These are phyloP conservation scores for Xylaria sp. DNA, from an alignment of 495 filamentous ascomycete genomes.

Conservation along the genomic window DNA sequence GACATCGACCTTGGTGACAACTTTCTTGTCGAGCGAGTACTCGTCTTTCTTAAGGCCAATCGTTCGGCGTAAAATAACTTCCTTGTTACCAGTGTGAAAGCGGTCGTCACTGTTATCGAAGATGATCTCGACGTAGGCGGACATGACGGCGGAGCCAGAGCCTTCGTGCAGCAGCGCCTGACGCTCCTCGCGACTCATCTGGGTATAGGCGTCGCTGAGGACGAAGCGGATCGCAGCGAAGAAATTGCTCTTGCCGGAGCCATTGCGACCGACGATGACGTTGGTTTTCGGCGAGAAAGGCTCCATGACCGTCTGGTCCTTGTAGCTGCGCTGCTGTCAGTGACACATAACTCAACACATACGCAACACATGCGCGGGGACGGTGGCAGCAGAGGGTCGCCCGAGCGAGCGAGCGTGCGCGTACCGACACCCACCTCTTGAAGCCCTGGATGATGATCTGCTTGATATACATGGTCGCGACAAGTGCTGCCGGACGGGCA, in stretches of 20 bases:
- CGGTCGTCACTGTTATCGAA: slow-evolving; percentile 98
- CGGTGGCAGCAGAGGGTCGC: slow-evolving; percentile 13
- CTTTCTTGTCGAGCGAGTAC: slow-evolving; percentile 95
- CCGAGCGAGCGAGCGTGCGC: slow-evolving; percentile 8
- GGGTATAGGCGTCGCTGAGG: slow-evolving; percentile 95
- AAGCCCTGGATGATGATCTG: slow-evolving; percentile 99
- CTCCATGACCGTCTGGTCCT: slow-evolving; percentile 98
- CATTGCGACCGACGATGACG: slow-evolving; percentile 98
- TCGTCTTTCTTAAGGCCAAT: slow-evolving; percentile 99
- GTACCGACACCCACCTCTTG: slow-evolving; percentile 74
- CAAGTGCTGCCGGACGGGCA: slow-evolving; percentile 44
- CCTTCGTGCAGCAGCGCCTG: slow-evolving; percentile 96
- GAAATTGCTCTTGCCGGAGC: slow-evolving; percentile 99
- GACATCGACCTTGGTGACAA: slow-evolving; percentile 92
- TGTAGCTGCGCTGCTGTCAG: slow-evolving; percentile 73
- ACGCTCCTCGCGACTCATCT: slow-evolving; percentile 95
- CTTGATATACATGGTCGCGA: slow-evolving; percentile 90
- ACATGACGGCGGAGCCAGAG: slow-evolving; percentile 97
- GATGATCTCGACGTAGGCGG: slow-evolving; percentile 97
- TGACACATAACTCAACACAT: not conserved
- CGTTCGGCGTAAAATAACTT: slow-evolving; percentile 87
- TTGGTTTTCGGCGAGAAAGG: slow-evolving; percentile 98
- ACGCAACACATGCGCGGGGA: not conserved
- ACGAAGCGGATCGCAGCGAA: slow-evolving; percentile 99
- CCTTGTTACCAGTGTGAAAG: slow-evolving; percentile 91